These are phyloP conservation scores for Teratosphaeria viscida DNA, from an alignment of 2,329 filamentous ascomycete species.

Conservation along the genomic window DNA sequence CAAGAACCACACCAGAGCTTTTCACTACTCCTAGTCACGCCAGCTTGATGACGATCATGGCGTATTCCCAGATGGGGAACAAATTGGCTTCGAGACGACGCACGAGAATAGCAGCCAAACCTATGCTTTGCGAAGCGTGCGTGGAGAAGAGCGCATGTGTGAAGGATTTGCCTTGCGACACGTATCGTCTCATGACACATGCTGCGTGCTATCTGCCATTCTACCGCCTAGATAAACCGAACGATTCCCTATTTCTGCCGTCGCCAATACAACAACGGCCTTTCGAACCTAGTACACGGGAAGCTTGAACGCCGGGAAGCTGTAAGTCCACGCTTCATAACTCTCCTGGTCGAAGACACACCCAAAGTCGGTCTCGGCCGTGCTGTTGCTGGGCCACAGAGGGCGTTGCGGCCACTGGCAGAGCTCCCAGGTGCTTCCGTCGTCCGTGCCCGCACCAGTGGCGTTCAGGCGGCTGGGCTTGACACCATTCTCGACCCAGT, in stretches of 20 bases:
- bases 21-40: no score
- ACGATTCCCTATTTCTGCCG: not conserved
- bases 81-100: no score
- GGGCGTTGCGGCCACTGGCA: not conserved
- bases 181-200: not conserved
- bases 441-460: not conserved
- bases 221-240: not conserved
- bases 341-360: not conserved
- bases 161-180: not conserved
- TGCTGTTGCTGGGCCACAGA: not conserved
- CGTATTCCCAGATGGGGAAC: no score
- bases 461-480: not conserved
- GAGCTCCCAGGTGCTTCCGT: not conserved
- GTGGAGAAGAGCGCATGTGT: not conserved
- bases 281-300: not conserved
- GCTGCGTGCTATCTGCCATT: not conserved
- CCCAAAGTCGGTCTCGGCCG: slow-evolving; percentile 14
- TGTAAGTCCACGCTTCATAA: not conserved
- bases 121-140: no score
- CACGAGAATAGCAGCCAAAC: no score
- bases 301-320: not conserved
- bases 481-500: not conserved
- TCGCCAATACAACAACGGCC: not conserved
- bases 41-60: no score
- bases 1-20: no score